Evolutionary conservation across 352 stramenopile species (phyloP), one percentile per base, ranked within the genome.

Genomic region (Globisporangium camurandrum): DNA sequence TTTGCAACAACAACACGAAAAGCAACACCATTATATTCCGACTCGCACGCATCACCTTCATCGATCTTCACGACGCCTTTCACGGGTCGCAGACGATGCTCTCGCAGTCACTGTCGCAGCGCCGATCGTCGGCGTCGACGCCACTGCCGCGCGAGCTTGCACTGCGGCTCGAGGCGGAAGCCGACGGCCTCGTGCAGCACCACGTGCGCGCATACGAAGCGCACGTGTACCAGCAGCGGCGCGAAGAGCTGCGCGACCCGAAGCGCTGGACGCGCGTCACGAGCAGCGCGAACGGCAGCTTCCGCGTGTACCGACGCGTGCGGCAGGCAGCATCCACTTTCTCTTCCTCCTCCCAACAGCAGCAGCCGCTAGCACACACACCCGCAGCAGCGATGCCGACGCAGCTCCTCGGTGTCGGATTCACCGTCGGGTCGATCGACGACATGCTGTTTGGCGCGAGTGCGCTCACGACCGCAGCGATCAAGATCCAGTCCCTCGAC

Each of bases 401-500:
- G 17, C 53, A 59, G 42, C 55, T 86, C 56, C 30, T 61, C 11
- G 55, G 55, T n/a, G 24, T 61, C 16, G 55, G 55, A 27, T 57
- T 57, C 34, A 50, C 50, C 11, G 23, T 57, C 27, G 52, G 52
- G 22, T 61, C 57, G 27, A 41, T 64, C 11, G 57, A 64, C n/a
- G 57, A 64, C 46, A 57, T 64, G 39, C 43, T 64, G 26, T 64
- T 56, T 16, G 57, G 57, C 27, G 40, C 54, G 14, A 36, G 50
- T 24, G 52, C 51, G 24, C 37, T 38, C 20, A 31, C 57, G 17
- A 64, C 51, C 10, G 51, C 57, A 14, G 41, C 41, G 24, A 51
- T 64, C 52, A 64, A 60, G 57, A 64, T 64, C 26, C 46, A 56
- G 46, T 56, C 57, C 19, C 41, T 50, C 9, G 61, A 64, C 47